Conservation (phyloP, 345 rosid species). For the Raphanus raphanistrum region DNA sequence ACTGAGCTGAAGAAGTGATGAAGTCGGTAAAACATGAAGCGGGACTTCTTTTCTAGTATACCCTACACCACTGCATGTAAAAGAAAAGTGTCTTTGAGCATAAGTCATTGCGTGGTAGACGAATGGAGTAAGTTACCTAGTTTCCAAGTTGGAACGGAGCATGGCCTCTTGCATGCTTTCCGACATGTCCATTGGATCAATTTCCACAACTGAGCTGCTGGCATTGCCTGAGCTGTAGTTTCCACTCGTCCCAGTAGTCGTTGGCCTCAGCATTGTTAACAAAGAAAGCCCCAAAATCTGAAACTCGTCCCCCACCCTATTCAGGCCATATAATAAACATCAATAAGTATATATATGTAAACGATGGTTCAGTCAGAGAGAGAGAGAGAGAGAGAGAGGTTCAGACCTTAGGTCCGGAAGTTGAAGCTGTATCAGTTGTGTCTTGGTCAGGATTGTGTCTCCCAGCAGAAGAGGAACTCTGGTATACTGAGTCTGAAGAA, state of each 20-base stretch:
- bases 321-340: conserved; percentile 25
- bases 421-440: conserved; percentile 63
- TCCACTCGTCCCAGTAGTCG: conserved; percentile 50
- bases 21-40: conserved; percentile 70
- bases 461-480: conserved; percentile 50
- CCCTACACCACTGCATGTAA: conserved; percentile 69
- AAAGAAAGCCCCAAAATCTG: conserved; percentile 78
- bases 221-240: conserved; percentile 43
- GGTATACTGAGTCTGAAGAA: conserved; percentile 51
- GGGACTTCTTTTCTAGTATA: conserved; percentile 87
- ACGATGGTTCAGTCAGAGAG: neutral
- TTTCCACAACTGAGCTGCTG: conserved; percentile 44
- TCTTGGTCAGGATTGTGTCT: conserved; percentile 58
- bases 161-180: conserved; percentile 98
- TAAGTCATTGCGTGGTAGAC: conserved; percentile 22
- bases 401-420: conserved; percentile 55
- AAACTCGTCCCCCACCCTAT: conserved; percentile 66
- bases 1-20: conserved; percentile 69
- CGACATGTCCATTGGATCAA: conserved; percentile 95
- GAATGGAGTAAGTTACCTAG: conserved; percentile 58
- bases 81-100: conserved; percentile 4
- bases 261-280: conserved; percentile 60
- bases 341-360: neutral
- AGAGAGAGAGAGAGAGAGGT: neutral
- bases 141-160: conserved; percentile 92